phyloP scores from a whole-genome alignment of 2,329 filamentous ascomycete genomes.

The Alternaria arbusti region DNA sequence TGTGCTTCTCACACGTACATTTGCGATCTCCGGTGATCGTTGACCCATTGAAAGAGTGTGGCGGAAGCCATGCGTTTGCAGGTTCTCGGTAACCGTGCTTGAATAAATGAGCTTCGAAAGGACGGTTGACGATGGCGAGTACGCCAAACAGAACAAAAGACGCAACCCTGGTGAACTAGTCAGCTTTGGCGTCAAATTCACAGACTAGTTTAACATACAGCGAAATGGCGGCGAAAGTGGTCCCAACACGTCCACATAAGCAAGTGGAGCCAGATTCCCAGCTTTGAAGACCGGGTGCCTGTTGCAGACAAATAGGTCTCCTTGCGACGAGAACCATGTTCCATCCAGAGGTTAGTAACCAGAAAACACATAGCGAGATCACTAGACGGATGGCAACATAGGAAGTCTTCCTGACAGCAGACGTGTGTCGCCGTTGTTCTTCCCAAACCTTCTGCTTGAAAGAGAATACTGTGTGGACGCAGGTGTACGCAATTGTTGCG shows the following conservation, averaged over 20 bases:
- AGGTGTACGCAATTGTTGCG: constrained; percentile 42
- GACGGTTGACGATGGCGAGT: constrained; percentile 41
- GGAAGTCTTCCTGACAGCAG: constrained; percentile 36
- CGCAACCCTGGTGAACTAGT: constrained; percentile 29
- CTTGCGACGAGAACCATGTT: constrained; percentile 48
- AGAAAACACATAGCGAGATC: constrained; percentile 41
- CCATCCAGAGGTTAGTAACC: constrained; percentile 49
- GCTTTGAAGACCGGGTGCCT: constrained; percentile 22
- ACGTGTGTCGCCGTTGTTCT: constrained; percentile 29
- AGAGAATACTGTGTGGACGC: constrained; percentile 45
- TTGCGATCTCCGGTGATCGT: constrained; percentile 24
- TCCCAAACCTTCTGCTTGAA: constrained; percentile 40
- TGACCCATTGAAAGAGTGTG: constrained; percentile 21
- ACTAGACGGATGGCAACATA: constrained; percentile 44
- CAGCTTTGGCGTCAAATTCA: neutral
- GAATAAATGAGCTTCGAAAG: constrained; percentile 47
- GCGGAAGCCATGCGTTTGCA: constrained; percentile 14
- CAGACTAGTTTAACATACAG: constrained; percentile 33
- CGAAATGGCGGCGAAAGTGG: constrained; percentile 41
- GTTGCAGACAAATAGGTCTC: constrained; percentile 41
- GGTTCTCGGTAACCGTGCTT: constrained; percentile 29
- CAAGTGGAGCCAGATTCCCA: constrained; percentile 47
- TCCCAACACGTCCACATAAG: constrained; percentile 34
- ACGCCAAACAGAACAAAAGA: constrained; percentile 43
- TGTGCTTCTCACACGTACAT: constrained; percentile 22